Evolutionary conservation across 768 basidiomycete genomes (phyloP), one percentile per base, ranked within the genome.

Genomic region (Mycena alexandri): DNA sequence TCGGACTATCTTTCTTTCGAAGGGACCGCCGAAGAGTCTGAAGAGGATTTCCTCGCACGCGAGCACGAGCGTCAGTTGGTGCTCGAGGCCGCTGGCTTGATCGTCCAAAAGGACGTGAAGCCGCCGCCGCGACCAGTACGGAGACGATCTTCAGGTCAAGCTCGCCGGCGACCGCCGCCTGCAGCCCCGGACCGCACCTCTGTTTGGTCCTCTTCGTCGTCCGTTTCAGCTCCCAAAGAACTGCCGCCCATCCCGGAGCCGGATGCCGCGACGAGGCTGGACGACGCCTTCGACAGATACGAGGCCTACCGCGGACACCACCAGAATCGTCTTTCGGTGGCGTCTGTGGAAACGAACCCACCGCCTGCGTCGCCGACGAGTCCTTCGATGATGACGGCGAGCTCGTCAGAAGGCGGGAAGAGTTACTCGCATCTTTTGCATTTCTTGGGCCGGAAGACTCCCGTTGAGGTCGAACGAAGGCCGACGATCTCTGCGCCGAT

Each of bases 261-360:
- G 43, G 71, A 77, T 55, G 60, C 79, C 24, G 79, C 81, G 48
- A 74, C 77, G 5, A 82, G 78, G 7, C 79, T 93, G 42, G 91
- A 95, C 72, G 95, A 97, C 76, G 96, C 96, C 0, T 97, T 92
- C 76, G 93, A 93, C 63, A 85, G 94, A 42, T 98, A 97, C 74
- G 93, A 96, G 75, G 83, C 89, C n/a, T 96, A 90, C 79, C 88
- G 88, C 38, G 74, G 87, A 88, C 73, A 80, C 78, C 48, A 80
- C 61, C 72, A 78, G 52, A 87, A 87, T 67, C 81, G 91, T 56
- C 77, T 90, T 66, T 92, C 93, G 11, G 80, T 87, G n/a, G 84
- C 90, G 4, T 93, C 91, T 14, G 74, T 86, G 9, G 87, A 89
- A 36, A 83, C 81, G 36, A 65, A 65, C 42, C 53, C 60, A n/a